These are phyloP conservation scores for Puccinia polysora DNA, from an alignment of 1,284 basidiomycete genomes.

Conservation along the genomic window DNA sequence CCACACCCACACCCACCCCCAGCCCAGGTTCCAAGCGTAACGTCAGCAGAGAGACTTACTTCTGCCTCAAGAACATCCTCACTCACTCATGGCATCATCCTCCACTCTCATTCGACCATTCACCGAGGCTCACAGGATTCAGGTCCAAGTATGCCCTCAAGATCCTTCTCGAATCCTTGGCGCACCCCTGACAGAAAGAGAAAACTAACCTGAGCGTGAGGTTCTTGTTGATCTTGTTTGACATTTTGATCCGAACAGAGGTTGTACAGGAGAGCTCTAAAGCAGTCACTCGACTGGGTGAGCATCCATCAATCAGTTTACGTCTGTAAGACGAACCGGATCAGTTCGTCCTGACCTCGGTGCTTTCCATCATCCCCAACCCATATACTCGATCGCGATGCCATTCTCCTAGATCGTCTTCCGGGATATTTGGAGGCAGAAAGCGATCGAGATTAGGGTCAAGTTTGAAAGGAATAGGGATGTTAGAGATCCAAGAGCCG, in stretches of 20 bases:
- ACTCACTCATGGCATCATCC: conserved; percentile 13
- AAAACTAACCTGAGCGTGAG: no score
- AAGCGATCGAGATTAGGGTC: conserved; percentile 51
- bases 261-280: conserved; percentile 51
- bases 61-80: not conserved
- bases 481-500: conserved; percentile 51
- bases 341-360: conserved; percentile 2
- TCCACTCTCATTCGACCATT: conserved; percentile 30
- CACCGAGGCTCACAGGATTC: conserved; percentile 49
- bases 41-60: no score
- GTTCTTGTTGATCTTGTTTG: conserved; percentile 12
- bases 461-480: conserved; percentile 51
- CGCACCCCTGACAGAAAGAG: not conserved
- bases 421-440: conserved; percentile 44
- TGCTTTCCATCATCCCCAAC: not conserved
- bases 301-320: not conserved
- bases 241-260: conserved; percentile 44
- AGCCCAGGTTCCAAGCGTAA: no score
- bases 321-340: not conserved
- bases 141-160: conserved; percentile 48
- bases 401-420: not conserved
- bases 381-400: not conserved
- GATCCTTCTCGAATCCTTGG: not conserved
- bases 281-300: conserved; percentile 51
- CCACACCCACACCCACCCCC: no score